Base-by-base conservation (phyloP, 768 basidiomycete genomes). In the Daedalea quercina region DNA sequence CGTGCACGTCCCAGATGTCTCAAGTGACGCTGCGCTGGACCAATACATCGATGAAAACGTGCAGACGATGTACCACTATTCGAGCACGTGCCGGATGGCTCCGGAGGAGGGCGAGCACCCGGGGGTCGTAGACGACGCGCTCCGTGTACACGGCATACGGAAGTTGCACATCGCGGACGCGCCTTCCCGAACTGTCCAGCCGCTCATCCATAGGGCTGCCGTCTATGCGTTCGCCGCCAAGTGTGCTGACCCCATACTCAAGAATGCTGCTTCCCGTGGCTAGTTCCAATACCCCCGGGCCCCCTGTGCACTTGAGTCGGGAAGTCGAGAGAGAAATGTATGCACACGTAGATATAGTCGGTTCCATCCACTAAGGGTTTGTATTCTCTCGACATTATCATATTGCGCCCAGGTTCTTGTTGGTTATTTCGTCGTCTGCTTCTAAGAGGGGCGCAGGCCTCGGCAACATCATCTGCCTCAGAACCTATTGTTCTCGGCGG, bases 141-240 rank as follows among this genome's bases (percentile, higher is more conserved):
- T 75, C n/a, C 56, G 62, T 9, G 76, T 80, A 0, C 70, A 79
- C 54, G 76, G 76, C 19, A 65, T 73, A 11, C 46, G 53, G 33
- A 73, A 74, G 53, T 58, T 80, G 25, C 64, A 76, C 44, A 69
- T 73, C 31, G 61, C 52, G 34, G 56, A 57, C 24, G 44, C 58
- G 47, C 60, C 0, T 60, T 60, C 44, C 72, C 73, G 0, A 45
- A 56, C 8, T 61, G 71, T 25, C 53, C 63, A 7, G 62, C 65
- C 3, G 48, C 63, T 6, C 73, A 75, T 59, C 59, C 59, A 1
- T 63, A 65, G 61, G n/a, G 71, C 72, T 1, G 61, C 68, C 4
- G 61, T 63, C 7, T 67, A 65, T 2, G 61, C 64, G 45, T 59
- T 71, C 3, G 72, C 69, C 3, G 72, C 73, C 58, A 70, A 69